Base-by-base conservation (phyloP, 73 alveolate species). In the Tetrahymena elliotti region DNA sequence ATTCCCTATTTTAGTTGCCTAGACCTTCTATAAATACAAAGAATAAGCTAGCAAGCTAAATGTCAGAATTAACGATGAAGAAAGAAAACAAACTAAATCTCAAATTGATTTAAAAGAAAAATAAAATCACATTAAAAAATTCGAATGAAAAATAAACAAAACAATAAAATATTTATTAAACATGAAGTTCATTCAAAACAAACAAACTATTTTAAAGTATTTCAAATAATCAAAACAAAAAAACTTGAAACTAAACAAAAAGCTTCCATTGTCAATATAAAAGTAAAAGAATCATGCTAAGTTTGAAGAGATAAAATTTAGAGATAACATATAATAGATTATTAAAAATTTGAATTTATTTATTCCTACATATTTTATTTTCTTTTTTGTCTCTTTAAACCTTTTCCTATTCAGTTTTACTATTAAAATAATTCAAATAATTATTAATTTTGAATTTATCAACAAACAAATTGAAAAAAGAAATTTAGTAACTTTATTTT, bases 1-100 rank as follows among this genome's bases (percentile, higher is more conserved):
- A 16, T 97, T 98, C 53, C 99, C 99, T 27, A 96, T 99, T 33
- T 68, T 99, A 88, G 99, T 99, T 68, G 99, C 99, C 36, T 98
- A 98, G 96, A 98, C 99, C 8, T 99, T 99, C 97, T 99, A 98
- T 33, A 98, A 97, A 95, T 83, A 98, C 97, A 96, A 95, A 36
- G 97, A 99, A 83, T 96, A 95, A 15, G 99, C 99, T 27, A 97
- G 97, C 84, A 97, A 95, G 54, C 83, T 97, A 2, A 96, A 94
- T 41, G 47, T 92, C 22, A 92, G 95, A 39, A 97, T 82, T 35
- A 53, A 52, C 39, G 95, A 95, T 53, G 94, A 95, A 38, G 88
- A 96, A 83, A 94, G 94, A 40, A 54, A 95, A 82, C 84, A 93
- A 97, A 68, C 88, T 4, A 68, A 68, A 11, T 3, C 34, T n/a